phyloP scores from a whole-genome alignment of 257 asterid species.

The Solanum dulcamara region DNA sequence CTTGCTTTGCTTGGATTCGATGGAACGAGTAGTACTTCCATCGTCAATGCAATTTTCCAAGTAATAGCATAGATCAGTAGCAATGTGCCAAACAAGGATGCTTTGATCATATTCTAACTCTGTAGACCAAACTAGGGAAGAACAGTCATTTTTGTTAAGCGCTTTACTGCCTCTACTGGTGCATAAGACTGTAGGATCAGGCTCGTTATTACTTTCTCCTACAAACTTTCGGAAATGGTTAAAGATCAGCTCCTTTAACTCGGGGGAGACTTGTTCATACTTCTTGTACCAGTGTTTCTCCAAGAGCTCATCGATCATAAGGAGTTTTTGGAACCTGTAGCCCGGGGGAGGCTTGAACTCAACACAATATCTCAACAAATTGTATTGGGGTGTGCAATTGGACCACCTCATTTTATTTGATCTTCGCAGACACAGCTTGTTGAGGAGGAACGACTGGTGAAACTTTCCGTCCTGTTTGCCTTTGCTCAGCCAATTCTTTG shows the following conservation, averaged over 20 bases:
- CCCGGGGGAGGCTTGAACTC: constrained; percentile 5
- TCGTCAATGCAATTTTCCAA: not conserved
- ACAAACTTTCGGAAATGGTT: not conserved
- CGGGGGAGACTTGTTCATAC: constrained; percentile 7
- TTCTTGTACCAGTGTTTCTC: constrained; percentile 30
- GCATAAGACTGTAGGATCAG: constrained; percentile 9
- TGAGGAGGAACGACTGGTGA: not conserved
- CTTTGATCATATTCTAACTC: constrained; percentile 29
- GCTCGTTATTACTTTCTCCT: not conserved
- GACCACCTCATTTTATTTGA: constrained; percentile 29
- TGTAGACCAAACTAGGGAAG: not conserved
- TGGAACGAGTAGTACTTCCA: not conserved
- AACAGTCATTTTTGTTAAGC: not conserved
- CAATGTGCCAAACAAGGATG: constrained; percentile 40
- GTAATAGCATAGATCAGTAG: constrained; percentile 36
- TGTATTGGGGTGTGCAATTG: constrained; percentile 31
- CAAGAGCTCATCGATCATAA: constrained; percentile 8
- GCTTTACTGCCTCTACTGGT: constrained; percentile 14
- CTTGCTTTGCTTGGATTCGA: constrained; percentile 9
- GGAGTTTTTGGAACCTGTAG: constrained; percentile 1
- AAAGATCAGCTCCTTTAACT: constrained; percentile 11
- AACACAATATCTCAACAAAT: constrained; percentile 19
- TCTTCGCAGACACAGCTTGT: not conserved
- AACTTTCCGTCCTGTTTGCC: not conserved
- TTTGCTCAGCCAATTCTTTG: constrained; percentile 13